Base-by-base conservation (phyloP, 2,329 filamentous ascomycete genomes). In the Fusarium annulatum region DNA sequence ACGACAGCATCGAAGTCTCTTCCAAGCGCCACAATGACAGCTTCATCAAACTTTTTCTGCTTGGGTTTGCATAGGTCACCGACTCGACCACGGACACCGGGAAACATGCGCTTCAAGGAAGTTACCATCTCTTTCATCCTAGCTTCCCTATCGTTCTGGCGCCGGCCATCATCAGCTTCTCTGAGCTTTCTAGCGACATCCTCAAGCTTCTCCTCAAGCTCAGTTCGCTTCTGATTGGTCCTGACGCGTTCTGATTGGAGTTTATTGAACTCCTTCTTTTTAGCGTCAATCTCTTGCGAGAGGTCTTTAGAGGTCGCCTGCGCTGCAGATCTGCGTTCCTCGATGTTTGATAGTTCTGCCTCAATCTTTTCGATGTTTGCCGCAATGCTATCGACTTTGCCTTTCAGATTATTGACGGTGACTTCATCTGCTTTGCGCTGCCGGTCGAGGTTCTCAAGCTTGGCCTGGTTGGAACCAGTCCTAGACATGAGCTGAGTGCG, bases 11-110 rank as follows among this genome's bases (percentile, higher is more conserved):
- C 96, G 80, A 97, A 97, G 79, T 98, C 94, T 61, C 94, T 91
- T 57, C 96, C 96, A 8, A 99, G 89, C 11, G 97, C 95, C 28
- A 94, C 97, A 77, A 94, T 94, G 72, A 99, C 94, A 51, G 96
- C 96, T 75, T 96, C 94, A 72, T 96, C 94, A 79, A 92, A 99
- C 81, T 98, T 98, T 84, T 97, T 98, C 84, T 98, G 94, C 82
- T 98, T 98, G 3, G 96, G 96, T 74, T 94, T 95, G 85, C 96
- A 98, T 46, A 99, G 89, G 74, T 97, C 94, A 71, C 94, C 94
- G 51, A 98, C 90, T 51, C 96, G 92, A 26, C 96, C 96, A 75
- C 94, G 94, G 49, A 99, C 96, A 52, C 96, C 96, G 3, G 95
- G 94, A 77, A 95, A 97, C 72, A 97, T 93, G 59, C 95, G 92